These are phyloP conservation scores for Gossypium thurberi DNA, from an alignment of 345 rosid genomes.

Conservation along the genomic window DNA sequence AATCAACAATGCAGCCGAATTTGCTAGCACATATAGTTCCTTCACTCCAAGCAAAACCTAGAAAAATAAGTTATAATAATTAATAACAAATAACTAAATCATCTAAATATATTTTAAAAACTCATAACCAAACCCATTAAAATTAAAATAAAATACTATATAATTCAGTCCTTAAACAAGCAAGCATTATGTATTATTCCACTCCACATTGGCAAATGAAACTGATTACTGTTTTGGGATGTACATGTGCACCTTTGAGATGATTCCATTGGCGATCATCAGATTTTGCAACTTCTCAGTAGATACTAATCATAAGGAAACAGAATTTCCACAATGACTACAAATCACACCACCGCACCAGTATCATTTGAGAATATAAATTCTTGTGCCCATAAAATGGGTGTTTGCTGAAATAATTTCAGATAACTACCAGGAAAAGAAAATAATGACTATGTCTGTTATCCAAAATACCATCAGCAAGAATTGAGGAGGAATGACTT, in stretches of 20 bases:
- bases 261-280: neutral
- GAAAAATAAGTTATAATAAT: neutral
- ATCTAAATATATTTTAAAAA: neutral
- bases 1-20: no score
- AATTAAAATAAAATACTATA: no score
- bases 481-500: neutral
- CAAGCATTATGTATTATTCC: neutral
- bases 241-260: neutral
- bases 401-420: neutral
- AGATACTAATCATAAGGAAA: neutral
- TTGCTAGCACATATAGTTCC: neutral
- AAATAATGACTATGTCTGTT: neutral
- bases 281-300: neutral
- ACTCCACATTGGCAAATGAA: neutral
- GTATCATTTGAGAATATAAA: neutral
- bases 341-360: neutral
- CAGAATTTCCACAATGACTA: neutral
- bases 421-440: neutral
- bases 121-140: neutral
- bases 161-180: neutral
- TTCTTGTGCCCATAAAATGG: neutral
- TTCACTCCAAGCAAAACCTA: slow-evolving; percentile 1
- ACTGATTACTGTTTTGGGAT: neutral
- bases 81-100: neutral
- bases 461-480: no score